These are phyloP conservation scores for Umbelopsis vinacea DNA, from an alignment of 192 early-diverging fungal genomes.

Conservation along the genomic window DNA sequence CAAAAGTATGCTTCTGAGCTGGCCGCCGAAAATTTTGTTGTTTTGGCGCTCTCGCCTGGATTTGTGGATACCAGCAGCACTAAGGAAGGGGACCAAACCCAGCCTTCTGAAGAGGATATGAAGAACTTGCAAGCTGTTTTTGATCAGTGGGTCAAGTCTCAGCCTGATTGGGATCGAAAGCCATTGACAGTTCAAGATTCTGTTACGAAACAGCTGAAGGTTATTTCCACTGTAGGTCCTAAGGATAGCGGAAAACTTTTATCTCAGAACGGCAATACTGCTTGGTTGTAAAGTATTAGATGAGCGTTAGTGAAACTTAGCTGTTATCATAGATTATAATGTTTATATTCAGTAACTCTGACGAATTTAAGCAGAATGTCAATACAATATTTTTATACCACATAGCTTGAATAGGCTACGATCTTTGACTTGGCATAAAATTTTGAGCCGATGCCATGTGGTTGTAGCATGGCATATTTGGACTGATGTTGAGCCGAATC, in stretches of 20 bases:
- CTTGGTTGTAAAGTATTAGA: background rate
- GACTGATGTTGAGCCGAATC: too few species aligned
- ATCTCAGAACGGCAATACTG: background rate
- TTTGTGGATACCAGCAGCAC: slow-evolving; percentile 10
- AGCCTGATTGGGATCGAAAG: background rate
- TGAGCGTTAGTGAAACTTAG: background rate
- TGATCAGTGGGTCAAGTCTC: background rate
- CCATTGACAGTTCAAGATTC: slow-evolving; percentile 2
- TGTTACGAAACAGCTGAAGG: background rate
- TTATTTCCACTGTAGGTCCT: background rate
- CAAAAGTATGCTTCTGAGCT: slow-evolving; percentile 9
- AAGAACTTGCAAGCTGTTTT: background rate
- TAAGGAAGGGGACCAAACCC: background rate
- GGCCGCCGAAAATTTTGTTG: background rate
- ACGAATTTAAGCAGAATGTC: too few species aligned
- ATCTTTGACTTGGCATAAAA: too few species aligned
- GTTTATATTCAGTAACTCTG: too few species aligned
- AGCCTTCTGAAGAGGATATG: background rate
- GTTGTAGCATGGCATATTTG: too few species aligned
- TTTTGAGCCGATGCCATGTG: too few species aligned
- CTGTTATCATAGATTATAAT: too few species aligned
- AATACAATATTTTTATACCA: too few species aligned
- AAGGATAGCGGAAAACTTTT: background rate
- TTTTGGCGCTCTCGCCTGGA: slow-evolving; percentile 1
- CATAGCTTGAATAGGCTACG: too few species aligned